Percentiles rank a stretch among this genome's conserved stretches.
Conservation (phyloP, 306 rosid species). For the Hylodesmum podocarpum region DNA sequence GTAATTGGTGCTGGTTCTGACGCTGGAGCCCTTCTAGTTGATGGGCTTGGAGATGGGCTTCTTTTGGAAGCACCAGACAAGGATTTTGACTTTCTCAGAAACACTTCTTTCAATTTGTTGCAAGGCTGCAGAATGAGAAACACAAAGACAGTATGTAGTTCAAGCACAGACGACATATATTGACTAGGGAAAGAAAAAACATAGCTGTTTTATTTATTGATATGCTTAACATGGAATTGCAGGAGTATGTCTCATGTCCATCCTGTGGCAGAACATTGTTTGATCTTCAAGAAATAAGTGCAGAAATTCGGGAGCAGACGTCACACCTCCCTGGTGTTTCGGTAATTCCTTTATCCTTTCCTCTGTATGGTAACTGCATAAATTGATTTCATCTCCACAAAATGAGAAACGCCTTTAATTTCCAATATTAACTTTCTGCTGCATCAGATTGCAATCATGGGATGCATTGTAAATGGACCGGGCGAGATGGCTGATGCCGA, state of each 20-base stretch:
- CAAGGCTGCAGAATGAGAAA: constrained; percentile 99
- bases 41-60: constrained; percentile 96
- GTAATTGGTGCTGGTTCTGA: constrained; percentile 91
- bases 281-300: constrained; percentile 97
- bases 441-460: constrained; percentile 96
- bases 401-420: constrained; percentile 4
- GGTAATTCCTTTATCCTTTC: constrained; percentile 44
- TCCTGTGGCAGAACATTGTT: constrained; percentile 99
- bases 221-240: constrained; percentile 36
- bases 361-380: neutral
- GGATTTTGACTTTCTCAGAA: constrained; percentile 85
- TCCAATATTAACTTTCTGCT: neutral
- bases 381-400: neutral
- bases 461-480: constrained; percentile 98
- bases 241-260: constrained; percentile 99
- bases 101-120: constrained; percentile 93
- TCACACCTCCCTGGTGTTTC: constrained; percentile 96
- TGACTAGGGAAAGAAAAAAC: neutral
- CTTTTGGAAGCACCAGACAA: constrained; percentile 80
- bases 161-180: neutral
- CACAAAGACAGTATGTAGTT: constrained; percentile 78
- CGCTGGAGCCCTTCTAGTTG: constrained; percentile 93
- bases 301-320: constrained; percentile 90
- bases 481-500: constrained; percentile 99
- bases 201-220: neutral